Conservation (phyloP, 2,329 filamentous ascomycete species). For the Trichoderma sp. region DNA sequence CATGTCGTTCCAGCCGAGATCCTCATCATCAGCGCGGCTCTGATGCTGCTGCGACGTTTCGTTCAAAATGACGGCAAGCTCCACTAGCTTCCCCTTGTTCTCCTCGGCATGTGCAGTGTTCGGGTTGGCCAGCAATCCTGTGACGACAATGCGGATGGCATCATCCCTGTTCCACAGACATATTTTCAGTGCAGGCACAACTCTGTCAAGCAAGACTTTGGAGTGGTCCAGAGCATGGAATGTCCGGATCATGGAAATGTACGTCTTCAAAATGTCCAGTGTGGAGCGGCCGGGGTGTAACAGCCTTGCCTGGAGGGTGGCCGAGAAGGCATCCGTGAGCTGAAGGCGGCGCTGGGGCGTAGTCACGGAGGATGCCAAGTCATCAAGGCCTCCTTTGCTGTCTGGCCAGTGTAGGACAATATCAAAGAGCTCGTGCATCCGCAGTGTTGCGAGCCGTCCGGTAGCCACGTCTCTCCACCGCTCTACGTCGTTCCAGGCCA, state of each 20-base stretch:
- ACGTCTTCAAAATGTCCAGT: constrained; percentile 70
- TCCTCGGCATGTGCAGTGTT: constrained; percentile 48
- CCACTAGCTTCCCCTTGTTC: constrained; percentile 54
- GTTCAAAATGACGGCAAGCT: constrained; percentile 64
- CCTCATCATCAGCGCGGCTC: constrained; percentile 58
- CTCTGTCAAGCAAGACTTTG: constrained; percentile 71
- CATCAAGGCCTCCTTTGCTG: constrained; percentile 68
- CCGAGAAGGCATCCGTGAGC: constrained; percentile 66
- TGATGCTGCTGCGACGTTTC: constrained; percentile 55
- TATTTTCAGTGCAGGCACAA: constrained; percentile 68
- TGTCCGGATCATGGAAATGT: constrained; percentile 74
- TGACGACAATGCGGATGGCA: constrained; percentile 73
- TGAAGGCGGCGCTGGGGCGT: constrained; percentile 65
- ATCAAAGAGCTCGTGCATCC: constrained; percentile 72
- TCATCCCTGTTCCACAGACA: constrained; percentile 76
- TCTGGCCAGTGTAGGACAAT: constrained; percentile 74
- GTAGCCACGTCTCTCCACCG: constrained; percentile 70
- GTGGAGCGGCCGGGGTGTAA: constrained; percentile 75
- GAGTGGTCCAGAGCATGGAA: constrained; percentile 74
- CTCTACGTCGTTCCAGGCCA: constrained; percentile 57
- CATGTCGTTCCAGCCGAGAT: constrained; percentile 88
- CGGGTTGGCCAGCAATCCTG: constrained; percentile 64
- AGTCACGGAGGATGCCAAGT: constrained; percentile 68
- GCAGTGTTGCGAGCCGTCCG: constrained; percentile 62
- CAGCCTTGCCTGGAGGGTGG: constrained; percentile 61